Conservation (phyloP, 169 alveolate genomes). For the Plasmodium knowlesi region DNA sequence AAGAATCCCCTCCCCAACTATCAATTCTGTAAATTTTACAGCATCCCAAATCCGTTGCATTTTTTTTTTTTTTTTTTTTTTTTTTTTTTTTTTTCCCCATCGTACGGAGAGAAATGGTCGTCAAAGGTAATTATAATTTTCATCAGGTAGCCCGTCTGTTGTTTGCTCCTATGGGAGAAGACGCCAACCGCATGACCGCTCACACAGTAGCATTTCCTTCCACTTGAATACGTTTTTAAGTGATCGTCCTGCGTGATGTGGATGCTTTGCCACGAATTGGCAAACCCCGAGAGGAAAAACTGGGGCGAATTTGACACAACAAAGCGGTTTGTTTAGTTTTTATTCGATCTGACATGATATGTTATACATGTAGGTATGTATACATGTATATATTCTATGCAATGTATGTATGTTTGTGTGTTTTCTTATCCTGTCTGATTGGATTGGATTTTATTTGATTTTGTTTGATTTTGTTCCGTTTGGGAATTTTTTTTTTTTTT, state of each 20-base stretch:
- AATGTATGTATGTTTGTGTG: not conserved
- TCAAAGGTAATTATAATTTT: not conserved
- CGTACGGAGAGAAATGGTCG: not conserved
- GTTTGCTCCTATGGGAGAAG: not conserved
- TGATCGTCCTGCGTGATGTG: not conserved
- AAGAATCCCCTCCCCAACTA: not conserved
- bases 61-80: no score
- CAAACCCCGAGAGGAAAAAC: not conserved
- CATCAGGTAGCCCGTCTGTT: not conserved
- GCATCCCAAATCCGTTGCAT: not conserved
- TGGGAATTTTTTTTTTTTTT: no score
- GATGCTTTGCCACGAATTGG: not conserved
- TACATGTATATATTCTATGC: no score
- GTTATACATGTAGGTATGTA: no score
- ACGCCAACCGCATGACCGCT: not conserved
- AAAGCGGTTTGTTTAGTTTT: not conserved
- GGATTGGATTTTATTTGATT: no score
- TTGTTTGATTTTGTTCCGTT: not conserved
- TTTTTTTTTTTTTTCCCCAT: not conserved
- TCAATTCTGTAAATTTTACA: not conserved
- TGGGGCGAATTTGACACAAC: not conserved
- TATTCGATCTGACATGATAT: not conserved
- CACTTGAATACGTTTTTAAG: no score
- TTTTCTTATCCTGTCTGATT: not conserved
- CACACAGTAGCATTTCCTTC: no score